Evolutionary conservation across 345 rosid genomes (phyloP), one percentile per base, ranked within the genome.

Genomic region (Chamaenerion angustifolium): DNA sequence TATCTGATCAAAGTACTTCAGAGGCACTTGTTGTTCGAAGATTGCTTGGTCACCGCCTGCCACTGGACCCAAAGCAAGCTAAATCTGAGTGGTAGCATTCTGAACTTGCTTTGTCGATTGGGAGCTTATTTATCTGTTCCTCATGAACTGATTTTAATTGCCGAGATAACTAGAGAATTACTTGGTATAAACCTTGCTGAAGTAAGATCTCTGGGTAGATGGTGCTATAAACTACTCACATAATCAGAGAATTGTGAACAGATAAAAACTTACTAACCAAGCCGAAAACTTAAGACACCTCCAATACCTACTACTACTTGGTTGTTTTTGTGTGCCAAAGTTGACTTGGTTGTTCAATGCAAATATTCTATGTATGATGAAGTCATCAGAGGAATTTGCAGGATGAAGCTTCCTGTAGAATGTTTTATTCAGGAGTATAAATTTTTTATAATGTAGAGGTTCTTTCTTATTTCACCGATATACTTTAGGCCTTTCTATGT

Each of bases 11-110:
- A 65, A 85, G 98, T 50, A 83, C 82, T 46, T 68, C 82, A 2
- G 98, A 90, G 68, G 98, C 98, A 40, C 81, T 83, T 55, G 89
- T 95, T 16, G 95, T 90, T 49, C 74, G 94, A 14, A 73, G 71
- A 44, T 75, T 90, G 71, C 88, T 90, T 15, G 98, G 98, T 18
- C 81, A 90, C 72, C 94, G 98, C 27, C 75, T 89, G 59, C 77
- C 86, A 31, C 58, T 76, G 14, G 77, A 85, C 68, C 59, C 84
- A 0, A 68, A 48, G 3, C 62, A 52, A 46, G 94, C 97, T 59
- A 90, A 90, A 71, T 72, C 83, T 37, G 92, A 85, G 66, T 90
- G 98, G 98, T 89, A 79, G 19, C 43, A 40, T 40, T 12, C 15
- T 49, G 13, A 25, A 49, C 19, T 42, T 50, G 2, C 40, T 31